phyloP scores from a whole-genome alignment of 2,329 filamentous ascomycete genomes.

The Truncatella angustata region DNA sequence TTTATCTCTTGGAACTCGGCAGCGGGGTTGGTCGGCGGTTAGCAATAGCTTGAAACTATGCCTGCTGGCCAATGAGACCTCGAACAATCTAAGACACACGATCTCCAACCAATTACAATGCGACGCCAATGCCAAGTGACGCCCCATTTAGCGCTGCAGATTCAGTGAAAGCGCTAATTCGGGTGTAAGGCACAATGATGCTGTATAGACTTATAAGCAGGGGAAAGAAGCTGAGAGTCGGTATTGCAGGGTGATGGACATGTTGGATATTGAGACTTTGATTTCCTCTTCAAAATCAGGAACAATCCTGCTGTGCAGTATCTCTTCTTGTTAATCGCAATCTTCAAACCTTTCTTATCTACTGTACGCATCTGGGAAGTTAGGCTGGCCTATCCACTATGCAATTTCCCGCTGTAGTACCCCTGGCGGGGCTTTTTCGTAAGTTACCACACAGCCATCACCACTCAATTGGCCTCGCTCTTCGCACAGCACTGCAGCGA shows the following conservation, averaged over 20 bases:
- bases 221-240: not conserved
- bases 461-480: not conserved
- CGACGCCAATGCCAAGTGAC: not conserved
- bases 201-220: not conserved
- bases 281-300: not conserved
- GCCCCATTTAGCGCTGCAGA: slow-evolving; percentile 2
- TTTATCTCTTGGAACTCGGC: too few species aligned
- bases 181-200: too few species aligned
- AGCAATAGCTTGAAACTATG: too few species aligned
- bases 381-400: not conserved
- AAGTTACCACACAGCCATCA: not conserved
- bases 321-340: not conserved
- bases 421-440: not conserved
- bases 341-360: too few species aligned
- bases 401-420: not conserved
- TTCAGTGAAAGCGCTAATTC: not conserved
- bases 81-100: slow-evolving; percentile 9
- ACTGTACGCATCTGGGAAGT: too few species aligned
- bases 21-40: too few species aligned
- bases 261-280: not conserved
- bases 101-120: slow-evolving; percentile 4
- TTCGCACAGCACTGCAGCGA: not conserved
- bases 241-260: not conserved
- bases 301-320: not conserved
- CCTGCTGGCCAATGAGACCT: slow-evolving; percentile 19